A percentile compares a stretch with the other conserved stretches of the same genome.
Conservation (phyloP, 2,329 filamentous ascomycete genomes). For the Colletotrichum sp. region DNA sequence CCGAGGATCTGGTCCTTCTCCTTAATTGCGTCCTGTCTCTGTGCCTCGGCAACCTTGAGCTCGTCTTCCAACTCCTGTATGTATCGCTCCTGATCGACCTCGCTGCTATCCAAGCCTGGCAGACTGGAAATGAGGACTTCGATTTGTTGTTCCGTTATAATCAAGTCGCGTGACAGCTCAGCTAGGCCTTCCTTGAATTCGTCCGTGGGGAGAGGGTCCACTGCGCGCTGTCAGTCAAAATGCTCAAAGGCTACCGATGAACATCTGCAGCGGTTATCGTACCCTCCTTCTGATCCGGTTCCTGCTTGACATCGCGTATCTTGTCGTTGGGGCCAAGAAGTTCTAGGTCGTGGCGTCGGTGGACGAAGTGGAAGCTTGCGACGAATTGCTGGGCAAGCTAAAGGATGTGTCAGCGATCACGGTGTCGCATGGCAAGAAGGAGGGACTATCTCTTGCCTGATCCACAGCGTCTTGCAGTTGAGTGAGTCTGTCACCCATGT, state of each 20-base stretch:
- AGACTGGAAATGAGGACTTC: conserved; percentile 77
- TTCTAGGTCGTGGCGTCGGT: conserved; percentile 71
- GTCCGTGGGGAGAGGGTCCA: conserved; percentile 66
- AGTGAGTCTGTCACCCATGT: conserved; percentile 78
- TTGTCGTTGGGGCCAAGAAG: conserved; percentile 63
- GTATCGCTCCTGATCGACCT: conserved; percentile 74
- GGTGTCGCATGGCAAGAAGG: not conserved
- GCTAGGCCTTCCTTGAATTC: conserved; percentile 71
- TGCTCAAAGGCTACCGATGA: not conserved
- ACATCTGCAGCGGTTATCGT: not conserved
- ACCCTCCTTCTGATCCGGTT: conserved; percentile 58
- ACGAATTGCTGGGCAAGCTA: conserved; percentile 74
- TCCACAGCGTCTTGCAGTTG: conserved; percentile 87
- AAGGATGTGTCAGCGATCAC: not conserved
- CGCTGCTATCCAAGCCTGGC: conserved; percentile 79
- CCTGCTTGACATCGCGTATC: conserved; percentile 63
- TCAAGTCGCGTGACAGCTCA: conserved; percentile 78
- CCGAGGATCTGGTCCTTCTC: conserved; percentile 67
- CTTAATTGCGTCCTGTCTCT: conserved; percentile 66
- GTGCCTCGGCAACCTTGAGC: conserved; percentile 65
- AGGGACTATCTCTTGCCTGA: conserved; percentile 57
- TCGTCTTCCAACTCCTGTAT: conserved; percentile 71
- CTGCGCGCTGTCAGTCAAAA: conserved; percentile 36
- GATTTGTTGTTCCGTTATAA: conserved; percentile 83
- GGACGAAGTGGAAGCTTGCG: conserved; percentile 69